Evolutionary conservation across 495 filamentous ascomycete species (phyloP), one percentile per base, ranked within the genome.

Genomic region (Penicillium argentinense): DNA sequence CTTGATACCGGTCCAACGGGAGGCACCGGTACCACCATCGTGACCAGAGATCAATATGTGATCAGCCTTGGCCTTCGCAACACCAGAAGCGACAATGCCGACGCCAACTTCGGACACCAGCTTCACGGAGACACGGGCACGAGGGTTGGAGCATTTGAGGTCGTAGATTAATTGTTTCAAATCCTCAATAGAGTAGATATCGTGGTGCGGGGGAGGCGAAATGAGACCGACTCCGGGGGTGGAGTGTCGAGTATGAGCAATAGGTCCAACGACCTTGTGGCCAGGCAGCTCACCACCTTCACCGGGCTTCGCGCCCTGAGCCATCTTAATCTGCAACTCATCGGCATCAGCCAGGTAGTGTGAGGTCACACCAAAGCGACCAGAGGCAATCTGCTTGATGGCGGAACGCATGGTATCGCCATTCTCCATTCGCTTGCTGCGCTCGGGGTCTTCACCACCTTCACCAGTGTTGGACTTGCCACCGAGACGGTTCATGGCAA

Each of bases 271-370:
- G 5, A 99, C 95, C 73, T 99, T 99, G 76, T 97, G 91, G 22
- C 93, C 93, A 24, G 93, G 93, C 51, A 99, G 82, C 66, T 99
- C 93, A 78, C 93, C 93, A 75, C 93, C 93, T 69, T 99, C 93
- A 62, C 93, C 93, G 51, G 93, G 93, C 80, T 99, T 99, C 41
- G 93, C 93, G 59, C 93, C 93, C 72, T 99, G 93, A 8, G 93
- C 93, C 93, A 99, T 99, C 80, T 99, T 99, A 78, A 99, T 99
- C 73, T 99, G 93, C 26, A 99, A 76, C 72, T 99, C 92, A 65
- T 99, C 93, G 11, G 93, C 89, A 66, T 99, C 93, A 29, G 93
- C 91, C n/a, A 99, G 80, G 67, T 97, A 99, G 75, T 95, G 89
- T 24, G 90, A 93, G 7, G 95, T 99, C 49, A 99, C 93, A 77